Evolutionary conservation across 495 filamentous ascomycete species (phyloP).

Genomic region (Talaromyces trachyspermus): DNA sequence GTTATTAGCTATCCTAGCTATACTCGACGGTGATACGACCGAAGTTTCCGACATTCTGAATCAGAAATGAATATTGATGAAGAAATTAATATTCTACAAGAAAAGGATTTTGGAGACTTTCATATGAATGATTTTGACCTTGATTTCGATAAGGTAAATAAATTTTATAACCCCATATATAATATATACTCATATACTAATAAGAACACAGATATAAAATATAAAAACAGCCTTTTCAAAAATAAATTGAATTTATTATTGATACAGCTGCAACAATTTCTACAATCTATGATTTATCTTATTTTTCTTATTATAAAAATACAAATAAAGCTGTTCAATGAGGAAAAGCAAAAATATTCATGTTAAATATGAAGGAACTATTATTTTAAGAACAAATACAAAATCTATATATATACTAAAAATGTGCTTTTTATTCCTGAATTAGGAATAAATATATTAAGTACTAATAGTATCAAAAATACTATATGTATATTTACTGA

Average conservation of each 20-base stretch:
- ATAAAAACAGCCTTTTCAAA: background rate
- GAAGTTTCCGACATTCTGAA: too few relatives aligned
- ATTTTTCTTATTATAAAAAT: background rate
- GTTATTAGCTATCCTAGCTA: too few relatives aligned
- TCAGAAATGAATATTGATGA: constrained; percentile 1
- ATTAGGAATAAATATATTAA: constrained; percentile 2
- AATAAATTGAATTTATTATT: constrained; percentile 4
- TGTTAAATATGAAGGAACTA: constrained; percentile 1
- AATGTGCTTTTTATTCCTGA: constrained; percentile 1
- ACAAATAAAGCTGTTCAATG: background rate
- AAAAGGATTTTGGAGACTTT: background rate
- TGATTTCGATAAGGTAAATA: background rate
- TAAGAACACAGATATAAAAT: background rate
- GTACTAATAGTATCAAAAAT: background rate
- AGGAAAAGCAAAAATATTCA: background rate
- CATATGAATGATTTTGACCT: background rate
- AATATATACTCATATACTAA: background rate
- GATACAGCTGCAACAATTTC: background rate
- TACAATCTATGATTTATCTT: background rate
- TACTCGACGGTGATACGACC: too few relatives aligned
- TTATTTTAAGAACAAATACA: background rate
- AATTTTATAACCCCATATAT: background rate
- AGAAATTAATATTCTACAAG: constrained; percentile 1
- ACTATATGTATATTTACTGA: background rate
- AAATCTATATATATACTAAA: background rate